These are phyloP conservation scores for Agaricus sinodeliciosus DNA, from an alignment of 768 basidiomycete species.

Conservation along the genomic window DNA sequence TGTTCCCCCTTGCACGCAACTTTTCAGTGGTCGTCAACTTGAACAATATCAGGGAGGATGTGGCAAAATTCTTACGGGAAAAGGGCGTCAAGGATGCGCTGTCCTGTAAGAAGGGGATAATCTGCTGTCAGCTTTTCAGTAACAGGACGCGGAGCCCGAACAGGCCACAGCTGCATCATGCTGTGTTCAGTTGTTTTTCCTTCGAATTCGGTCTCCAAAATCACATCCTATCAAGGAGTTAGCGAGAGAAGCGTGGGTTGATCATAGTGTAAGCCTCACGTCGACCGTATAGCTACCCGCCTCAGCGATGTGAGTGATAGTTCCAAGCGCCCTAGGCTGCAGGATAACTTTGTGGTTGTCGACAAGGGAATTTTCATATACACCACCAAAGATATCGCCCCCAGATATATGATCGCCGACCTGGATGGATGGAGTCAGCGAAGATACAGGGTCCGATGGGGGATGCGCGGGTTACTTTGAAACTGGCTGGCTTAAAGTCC, in stretches of 20 bases:
- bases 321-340: constrained; percentile 88
- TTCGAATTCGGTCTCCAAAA: constrained; percentile 96
- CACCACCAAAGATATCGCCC: constrained; percentile 91
- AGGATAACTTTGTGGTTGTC: constrained; percentile 98
- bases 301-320: constrained; percentile 88
- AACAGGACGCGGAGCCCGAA: constrained; percentile 93
- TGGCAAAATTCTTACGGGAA: constrained; percentile 66
- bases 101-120: constrained; percentile 89
- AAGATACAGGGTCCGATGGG: neutral
- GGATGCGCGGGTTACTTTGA: constrained; percentile 45
- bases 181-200: constrained; percentile 90
- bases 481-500: constrained; percentile 87
- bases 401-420: constrained; percentile 97
- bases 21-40: constrained; percentile 19
- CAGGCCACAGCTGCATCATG: constrained; percentile 99
- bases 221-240: constrained; percentile 60
- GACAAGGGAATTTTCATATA: constrained; percentile 96
- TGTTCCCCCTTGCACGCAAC: constrained; percentile 95
- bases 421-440: constrained; percentile 28
- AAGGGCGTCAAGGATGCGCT: constrained; percentile 92
- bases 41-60: neutral
- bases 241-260: neutral
- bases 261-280: constrained; percentile 37
- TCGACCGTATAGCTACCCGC: constrained; percentile 91
- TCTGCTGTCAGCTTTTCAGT: constrained; percentile 94